phyloP scores from a whole-genome alignment of 208 protist species.

The Leishmania tropica region DNA sequence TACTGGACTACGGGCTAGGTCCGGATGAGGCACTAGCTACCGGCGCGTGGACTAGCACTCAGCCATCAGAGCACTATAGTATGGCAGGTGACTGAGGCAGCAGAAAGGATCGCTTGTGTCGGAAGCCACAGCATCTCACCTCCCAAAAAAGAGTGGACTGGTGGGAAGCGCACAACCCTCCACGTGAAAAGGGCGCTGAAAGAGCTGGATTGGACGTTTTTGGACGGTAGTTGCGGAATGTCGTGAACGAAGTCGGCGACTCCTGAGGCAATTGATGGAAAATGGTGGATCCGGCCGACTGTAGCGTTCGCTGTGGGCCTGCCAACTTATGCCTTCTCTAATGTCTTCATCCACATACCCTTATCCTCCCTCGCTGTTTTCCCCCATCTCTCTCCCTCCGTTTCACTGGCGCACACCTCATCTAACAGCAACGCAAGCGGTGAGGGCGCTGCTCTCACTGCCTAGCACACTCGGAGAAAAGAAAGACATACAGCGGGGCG shows the following conservation, averaged over 20 bases:
- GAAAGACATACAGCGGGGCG: not conserved
- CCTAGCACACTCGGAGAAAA: not conserved
- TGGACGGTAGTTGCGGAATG: not conserved
- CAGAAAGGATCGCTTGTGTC: not conserved
- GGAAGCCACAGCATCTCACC: not conserved
- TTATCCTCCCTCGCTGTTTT: not conserved
- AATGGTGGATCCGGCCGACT: not conserved
- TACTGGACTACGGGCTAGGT: too few relatives aligned
- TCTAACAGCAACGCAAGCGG: not conserved
- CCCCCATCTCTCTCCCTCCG: not conserved
- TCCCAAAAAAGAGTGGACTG: not conserved
- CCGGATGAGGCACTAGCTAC: not conserved
- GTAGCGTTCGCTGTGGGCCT: not conserved
- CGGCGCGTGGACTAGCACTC: not conserved
- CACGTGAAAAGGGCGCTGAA: not conserved
- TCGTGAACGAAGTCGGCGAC: not conserved
- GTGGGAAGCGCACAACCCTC: not conserved
- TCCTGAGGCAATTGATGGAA: not conserved
- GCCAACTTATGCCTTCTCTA: not conserved
- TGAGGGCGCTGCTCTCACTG: not conserved
- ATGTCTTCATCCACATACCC: not conserved
- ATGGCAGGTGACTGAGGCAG: not conserved
- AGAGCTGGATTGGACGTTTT: not conserved
- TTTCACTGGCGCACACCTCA: not conserved
- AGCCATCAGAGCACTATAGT: not conserved